phyloP scores from a whole-genome alignment of 106 monocot genomes.

The Dioscorea alata region DNA sequence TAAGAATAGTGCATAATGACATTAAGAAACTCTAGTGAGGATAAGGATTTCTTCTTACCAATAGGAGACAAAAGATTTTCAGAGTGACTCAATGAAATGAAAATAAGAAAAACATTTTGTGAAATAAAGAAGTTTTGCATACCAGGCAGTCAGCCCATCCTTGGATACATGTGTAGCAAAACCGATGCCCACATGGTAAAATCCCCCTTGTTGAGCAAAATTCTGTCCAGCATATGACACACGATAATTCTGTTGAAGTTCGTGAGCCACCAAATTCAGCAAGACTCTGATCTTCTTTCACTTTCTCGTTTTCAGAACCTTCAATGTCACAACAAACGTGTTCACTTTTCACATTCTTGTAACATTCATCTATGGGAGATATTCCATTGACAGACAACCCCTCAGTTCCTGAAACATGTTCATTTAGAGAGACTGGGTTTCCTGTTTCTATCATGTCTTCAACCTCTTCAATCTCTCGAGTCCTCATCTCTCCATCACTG shows the following conservation, averaged over 20 bases:
- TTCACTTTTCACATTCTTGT: background rate
- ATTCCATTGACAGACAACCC: background rate
- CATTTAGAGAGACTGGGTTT: background rate
- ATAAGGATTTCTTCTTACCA: background rate
- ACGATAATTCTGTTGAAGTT: conserved; percentile 46
- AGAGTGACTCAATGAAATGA: background rate
- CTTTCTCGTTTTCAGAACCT: conserved; percentile 14
- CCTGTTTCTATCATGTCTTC: conserved; percentile 3
- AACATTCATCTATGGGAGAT: conserved; percentile 7
- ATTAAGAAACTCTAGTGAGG: background rate
- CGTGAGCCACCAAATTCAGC: conserved; percentile 8
- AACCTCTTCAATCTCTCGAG: conserved; percentile 4
- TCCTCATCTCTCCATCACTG: background rate
- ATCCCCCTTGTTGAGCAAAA: conserved; percentile 77
- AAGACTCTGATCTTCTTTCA: conserved; percentile 7
- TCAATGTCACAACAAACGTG: conserved; percentile 4
- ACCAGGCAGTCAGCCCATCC: conserved; percentile 81
- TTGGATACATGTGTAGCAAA: conserved; percentile 86
- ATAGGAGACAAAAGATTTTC: background rate
- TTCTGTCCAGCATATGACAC: conserved; percentile 91
- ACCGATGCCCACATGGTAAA: conserved; percentile 87
- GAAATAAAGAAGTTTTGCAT: conserved; percentile 4
- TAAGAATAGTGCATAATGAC: background rate
- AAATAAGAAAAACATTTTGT: background rate
- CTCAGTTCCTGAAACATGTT: conserved; percentile 1